phyloP scores from a whole-genome alignment of 2,329 filamentous ascomycete species.

The Fusarium caatingaense region DNA sequence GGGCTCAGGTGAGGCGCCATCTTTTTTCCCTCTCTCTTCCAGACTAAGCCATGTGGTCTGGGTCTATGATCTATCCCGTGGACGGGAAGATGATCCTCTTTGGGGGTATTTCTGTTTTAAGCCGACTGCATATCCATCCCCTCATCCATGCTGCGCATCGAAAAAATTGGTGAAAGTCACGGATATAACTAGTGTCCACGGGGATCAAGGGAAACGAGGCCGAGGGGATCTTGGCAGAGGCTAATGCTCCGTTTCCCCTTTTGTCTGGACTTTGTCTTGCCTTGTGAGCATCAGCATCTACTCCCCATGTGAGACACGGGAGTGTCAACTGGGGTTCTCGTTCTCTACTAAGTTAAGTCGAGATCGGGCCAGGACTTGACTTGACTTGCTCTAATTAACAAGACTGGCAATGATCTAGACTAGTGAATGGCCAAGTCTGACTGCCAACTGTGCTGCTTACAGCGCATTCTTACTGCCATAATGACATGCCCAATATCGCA shows the following conservation, averaged over 20 bases:
- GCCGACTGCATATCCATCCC: constrained; percentile 23
- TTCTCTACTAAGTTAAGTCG: constrained; percentile 1
- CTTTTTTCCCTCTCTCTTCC: neutral
- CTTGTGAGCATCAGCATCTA: constrained; percentile 39
- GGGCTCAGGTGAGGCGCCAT: constrained; percentile 43
- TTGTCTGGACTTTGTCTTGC: constrained; percentile 36
- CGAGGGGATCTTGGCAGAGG: constrained; percentile 13
- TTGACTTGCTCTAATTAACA: neutral
- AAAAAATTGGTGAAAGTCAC: neutral
- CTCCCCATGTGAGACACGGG: constrained; percentile 45
- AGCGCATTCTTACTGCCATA: neutral
- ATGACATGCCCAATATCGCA: neutral
- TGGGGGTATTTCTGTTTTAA: constrained; percentile 30
- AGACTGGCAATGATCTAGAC: constrained; percentile 3
- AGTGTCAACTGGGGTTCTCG: constrained; percentile 45
- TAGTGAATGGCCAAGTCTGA: neutral
- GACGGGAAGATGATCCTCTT: constrained; percentile 13
- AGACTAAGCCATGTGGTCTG: constrained; percentile 32
- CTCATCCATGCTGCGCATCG: neutral
- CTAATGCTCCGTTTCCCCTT: neutral
- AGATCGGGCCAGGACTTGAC: constrained; percentile 34
- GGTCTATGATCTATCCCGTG: neutral
- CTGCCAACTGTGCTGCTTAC: neutral
- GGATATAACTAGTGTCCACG: constrained; percentile 15
- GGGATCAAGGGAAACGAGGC: constrained; percentile 15